A percentile compares a stretch with the other conserved stretches of the same genome.
Conservation (phyloP, 257 asterid genomes). For the Avicennia marina region DNA sequence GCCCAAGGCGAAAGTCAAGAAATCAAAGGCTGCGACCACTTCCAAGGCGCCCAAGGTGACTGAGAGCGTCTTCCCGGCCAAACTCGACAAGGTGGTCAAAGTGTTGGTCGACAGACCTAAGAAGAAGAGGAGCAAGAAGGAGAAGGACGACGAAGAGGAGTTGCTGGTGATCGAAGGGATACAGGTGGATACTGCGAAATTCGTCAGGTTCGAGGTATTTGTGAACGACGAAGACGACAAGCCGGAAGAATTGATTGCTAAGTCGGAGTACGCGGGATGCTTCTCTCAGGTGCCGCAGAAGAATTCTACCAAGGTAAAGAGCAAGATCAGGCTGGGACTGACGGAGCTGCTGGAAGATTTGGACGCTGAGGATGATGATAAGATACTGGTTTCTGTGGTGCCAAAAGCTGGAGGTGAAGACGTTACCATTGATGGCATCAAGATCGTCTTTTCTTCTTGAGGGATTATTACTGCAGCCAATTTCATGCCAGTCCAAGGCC, state of each 20-base stretch:
- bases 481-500: too few species aligned
- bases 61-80: constrained; percentile 30
- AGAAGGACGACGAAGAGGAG: constrained; percentile 19
- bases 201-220: constrained; percentile 44
- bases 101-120: constrained; percentile 23
- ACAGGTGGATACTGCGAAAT: constrained; percentile 19
- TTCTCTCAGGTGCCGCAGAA: constrained; percentile 51
- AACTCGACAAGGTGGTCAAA: constrained; percentile 15
- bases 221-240: constrained; percentile 47
- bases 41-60: background rate
- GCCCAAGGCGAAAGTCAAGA: constrained; percentile 23
- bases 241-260: constrained; percentile 23
- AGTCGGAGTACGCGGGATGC: constrained; percentile 45
- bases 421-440: constrained; percentile 47
- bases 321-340: constrained; percentile 20
- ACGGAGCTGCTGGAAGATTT: constrained; percentile 31
- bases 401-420: constrained; percentile 29
- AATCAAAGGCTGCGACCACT: constrained; percentile 1
- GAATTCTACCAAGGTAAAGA: constrained; percentile 15
- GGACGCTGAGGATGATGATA: constrained; percentile 27
- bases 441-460: too few species aligned
- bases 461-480: too few species aligned
- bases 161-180: constrained; percentile 28
- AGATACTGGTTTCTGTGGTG: constrained; percentile 30
- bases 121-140: constrained; percentile 25